Evolutionary conservation across 345 rosid genomes (phyloP), one percentile per base, ranked within the genome.

Genomic region (Corchorus olitorius): DNA sequence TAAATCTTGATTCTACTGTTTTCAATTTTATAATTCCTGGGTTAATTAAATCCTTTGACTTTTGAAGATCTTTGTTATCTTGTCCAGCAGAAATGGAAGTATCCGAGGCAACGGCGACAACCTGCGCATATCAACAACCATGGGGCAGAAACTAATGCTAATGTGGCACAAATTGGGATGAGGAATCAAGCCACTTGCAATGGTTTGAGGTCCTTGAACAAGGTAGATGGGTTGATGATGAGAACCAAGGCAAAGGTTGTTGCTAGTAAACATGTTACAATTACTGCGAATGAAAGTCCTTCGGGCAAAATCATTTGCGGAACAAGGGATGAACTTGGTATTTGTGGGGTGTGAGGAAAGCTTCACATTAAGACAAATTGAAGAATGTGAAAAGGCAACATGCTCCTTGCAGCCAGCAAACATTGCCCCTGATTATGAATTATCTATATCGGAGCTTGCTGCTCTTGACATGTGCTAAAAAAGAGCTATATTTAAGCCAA

Each of bases 361-460:
- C n/a, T n/a, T n/a, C n/a, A n/a, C n/a, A n/a, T n/a, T n/a, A n/a
- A n/a, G n/a, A n/a, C n/a, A n/a, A n/a, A n/a, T n/a, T n/a, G n/a
- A n/a, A n/a, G n/a, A n/a, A n/a, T n/a, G n/a, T n/a, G n/a, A n/a
- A n/a, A n/a, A 96, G 99, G 98, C 89, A 63, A 92, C 99, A 68
- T 91, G 99, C 76, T 93, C 91, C 56, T 96, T 93, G 88, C 95
- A 86, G 88, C 94, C 94, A 11, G 99, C 97, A 72, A 91, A 89
- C 75, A 89, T 93, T 53, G 59, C 88, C 82, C 99, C 99, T 7
- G 97, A 96, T 81, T 75, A 64, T 80, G 89, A 81, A 74, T 86
- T 95, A 61, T 91, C 97, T 53, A 90, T 93, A 78, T 82, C 98
- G 6, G 99, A 96, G 90, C 88, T 93, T 77, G 98, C 98, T n/a